Base-by-base conservation (phyloP, 495 filamentous ascomycete species). In the Cladorrhinum samala region DNA sequence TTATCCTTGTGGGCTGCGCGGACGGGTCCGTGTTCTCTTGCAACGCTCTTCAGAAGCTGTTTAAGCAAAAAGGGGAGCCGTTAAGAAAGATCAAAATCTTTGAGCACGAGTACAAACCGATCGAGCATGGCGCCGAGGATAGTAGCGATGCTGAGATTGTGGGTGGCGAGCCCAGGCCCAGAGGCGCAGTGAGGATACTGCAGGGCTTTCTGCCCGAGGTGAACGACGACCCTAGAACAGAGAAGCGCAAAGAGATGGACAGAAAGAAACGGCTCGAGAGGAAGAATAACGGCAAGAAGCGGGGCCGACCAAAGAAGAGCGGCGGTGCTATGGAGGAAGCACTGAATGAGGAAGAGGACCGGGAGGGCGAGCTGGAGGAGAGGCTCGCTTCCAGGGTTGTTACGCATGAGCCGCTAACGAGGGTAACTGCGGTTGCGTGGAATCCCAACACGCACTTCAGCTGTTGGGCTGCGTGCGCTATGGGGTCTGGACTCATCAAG, bases 241-340 rank as follows among this genome's bases (percentile, higher is more conserved):
- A 83, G 18, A 78, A 84, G 64, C 74, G 78, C 23, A 87, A 84
- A 70, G 80, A 79, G 59, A 74, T 83, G 37, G 82, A 86, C 59
- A 75, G 77, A 27, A 81, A 61, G 38, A 64, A 66, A 56, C 48
- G 52, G 20, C 47, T 80, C 40, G 80, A 82, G 58, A 78, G 74
- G 57, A 82, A 80, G 37, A 83, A 77, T 46, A 83, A 77, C 33
- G 77, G 76, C 59, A 74, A 76, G 57, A 73, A 79, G 60, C 78
- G 81, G 60, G 66, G 73, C 53, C 55, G 72, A 45, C 33, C 47
- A 9, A 62, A 59, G 55, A 62, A 56, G 50, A 58, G 61, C 16
- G 59, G 49, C 19, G 60, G 54, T 2, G 56, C 43, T 0, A 59
- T 58, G 0, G 62, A 41, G 13, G 64, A 62, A 2, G 61, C 56